These are phyloP conservation scores for Clonostachys sp. DNA, from an alignment of 2,329 filamentous ascomycete genomes.

Conservation along the genomic window DNA sequence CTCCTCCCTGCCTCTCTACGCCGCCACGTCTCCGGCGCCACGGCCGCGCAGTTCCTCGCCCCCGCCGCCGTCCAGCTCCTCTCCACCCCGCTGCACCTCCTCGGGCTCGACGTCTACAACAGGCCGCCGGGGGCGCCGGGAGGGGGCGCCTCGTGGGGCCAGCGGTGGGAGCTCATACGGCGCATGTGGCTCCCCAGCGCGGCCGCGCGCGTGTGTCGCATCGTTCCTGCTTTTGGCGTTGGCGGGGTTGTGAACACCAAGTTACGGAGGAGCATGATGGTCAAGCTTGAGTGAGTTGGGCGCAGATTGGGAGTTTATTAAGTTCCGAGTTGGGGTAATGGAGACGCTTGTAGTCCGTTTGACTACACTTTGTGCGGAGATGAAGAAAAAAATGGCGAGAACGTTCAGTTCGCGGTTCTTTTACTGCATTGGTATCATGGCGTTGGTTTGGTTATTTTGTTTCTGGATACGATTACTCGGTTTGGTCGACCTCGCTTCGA, in stretches of 20 bases:
- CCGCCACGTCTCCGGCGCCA: slow-evolving; percentile 42
- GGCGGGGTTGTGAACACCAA: slow-evolving; percentile 82
- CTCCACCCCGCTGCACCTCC: slow-evolving; percentile 78
- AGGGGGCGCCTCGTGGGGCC: slow-evolving; percentile 36
- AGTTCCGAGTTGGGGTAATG: no score
- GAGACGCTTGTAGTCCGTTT: no score
- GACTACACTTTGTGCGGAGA: no score
- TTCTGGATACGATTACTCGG: no score
- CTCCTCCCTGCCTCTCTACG: slow-evolving; percentile 42
- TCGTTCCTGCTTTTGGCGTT: slow-evolving; percentile 84
- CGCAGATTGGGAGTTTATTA: no score
- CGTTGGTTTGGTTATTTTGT: no score
- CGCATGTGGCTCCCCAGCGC: slow-evolving; percentile 74
- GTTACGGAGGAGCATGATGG: slow-evolving; percentile 65
- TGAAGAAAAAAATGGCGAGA: no score
- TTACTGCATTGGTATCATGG: no score
- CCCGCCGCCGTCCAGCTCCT: slow-evolving; percentile 75
- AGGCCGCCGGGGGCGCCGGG: slow-evolving; percentile 29
- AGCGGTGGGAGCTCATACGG: slow-evolving; percentile 64
- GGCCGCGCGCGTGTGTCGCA: slow-evolving; percentile 73
- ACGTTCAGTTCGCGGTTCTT: no score
- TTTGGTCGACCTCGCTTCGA: no score
- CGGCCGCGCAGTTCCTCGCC: slow-evolving; percentile 72
- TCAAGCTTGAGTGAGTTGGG: slow-evolving; percentile 38
- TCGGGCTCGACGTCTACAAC: slow-evolving; percentile 86